Conservation (phyloP, 768 basidiomycete genomes). For the Tricholoma flavovirens region DNA sequence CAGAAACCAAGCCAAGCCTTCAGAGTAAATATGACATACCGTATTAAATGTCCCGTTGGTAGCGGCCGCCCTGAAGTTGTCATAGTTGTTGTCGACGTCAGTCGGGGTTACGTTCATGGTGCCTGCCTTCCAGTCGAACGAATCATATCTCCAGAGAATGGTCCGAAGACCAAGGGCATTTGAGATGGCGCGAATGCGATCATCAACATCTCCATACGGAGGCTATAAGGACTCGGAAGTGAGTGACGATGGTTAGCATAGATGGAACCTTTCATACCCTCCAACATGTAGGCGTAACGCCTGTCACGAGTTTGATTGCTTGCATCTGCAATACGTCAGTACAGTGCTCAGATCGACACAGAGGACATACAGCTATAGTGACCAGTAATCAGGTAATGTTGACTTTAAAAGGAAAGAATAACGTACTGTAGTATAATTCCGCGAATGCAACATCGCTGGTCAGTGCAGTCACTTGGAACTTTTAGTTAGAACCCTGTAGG, state of each 20-base stretch:
- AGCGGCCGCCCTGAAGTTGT: constrained; percentile 43
- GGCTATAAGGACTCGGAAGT: constrained; percentile 38
- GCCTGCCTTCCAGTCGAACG: constrained; percentile 69
- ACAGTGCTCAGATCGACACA: not conserved
- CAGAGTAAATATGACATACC: constrained; percentile 19
- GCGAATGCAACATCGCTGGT: constrained; percentile 65
- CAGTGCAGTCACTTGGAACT: constrained; percentile 46
- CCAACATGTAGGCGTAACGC: constrained; percentile 58
- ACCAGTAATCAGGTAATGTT: not conserved
- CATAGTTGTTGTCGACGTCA: constrained; percentile 48
- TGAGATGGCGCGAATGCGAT: constrained; percentile 70
- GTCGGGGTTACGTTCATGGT: constrained; percentile 37
- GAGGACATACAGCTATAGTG: not conserved
- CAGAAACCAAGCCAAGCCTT: not conserved
- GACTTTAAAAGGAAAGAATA: not conserved
- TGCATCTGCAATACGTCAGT: constrained; percentile 31
- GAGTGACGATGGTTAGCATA: not conserved
- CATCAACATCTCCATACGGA: constrained; percentile 66
- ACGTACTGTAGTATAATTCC: constrained; percentile 69
- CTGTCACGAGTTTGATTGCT: constrained; percentile 48
- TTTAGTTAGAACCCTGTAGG: not conserved
- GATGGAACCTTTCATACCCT: constrained; percentile 28
- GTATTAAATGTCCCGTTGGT: constrained; percentile 34
- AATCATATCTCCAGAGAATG: constrained; percentile 68
- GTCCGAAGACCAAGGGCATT: constrained; percentile 62